Evolutionary conservation across 2,329 filamentous ascomycete species (phyloP), one percentile per base, ranked within the genome.

Genomic region (Arthroderma uncinatum): DNA sequence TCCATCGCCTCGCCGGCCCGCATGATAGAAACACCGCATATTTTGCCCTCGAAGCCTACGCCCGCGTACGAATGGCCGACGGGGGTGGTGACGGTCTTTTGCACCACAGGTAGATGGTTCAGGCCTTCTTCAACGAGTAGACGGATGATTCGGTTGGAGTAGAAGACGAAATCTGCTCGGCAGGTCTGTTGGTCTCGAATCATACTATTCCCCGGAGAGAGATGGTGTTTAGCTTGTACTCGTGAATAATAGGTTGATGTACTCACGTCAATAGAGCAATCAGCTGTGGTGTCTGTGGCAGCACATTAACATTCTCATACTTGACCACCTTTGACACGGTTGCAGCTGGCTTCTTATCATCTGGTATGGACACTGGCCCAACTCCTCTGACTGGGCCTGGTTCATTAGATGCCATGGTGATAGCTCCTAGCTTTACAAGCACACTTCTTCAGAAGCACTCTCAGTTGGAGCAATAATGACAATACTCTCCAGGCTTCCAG

Each of bases 11-110:
- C 93, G 54, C 93, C 93, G 10, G 93, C 93, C 62, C 93, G 84
- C 93, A 98, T 97, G 66, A 98, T 98, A 5, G 89, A 95, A 14
- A 98, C 93, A 56, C 93, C 93, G 68, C 93, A 98, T 65, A 98
- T 98, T 76, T 97, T 96, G 63, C 93, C 93, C 71, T 97, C 86
- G 67, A 98, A 98, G 74, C 87, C 87, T 62, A 98, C 87, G 28
- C 93, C 93, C 34, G 87, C 82, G 73, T 98, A 98, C 55, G 83
- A 82, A 61, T 86, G 84, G 40, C 91, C 92, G 44, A 96, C 87
- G 0, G 93, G 93, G 5, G 93, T 97, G 42, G 86, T 94, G 67
- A 98, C 87, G 30, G 85, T 84, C 66, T 94, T 89, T 68, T 89
- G 86, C 55, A 95, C 84, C 16, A 95, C 89, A 1, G 93, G 93